Evolutionary conservation across 257 asterid species (phyloP).

Genomic region (Solanum sejunctum): DNA sequence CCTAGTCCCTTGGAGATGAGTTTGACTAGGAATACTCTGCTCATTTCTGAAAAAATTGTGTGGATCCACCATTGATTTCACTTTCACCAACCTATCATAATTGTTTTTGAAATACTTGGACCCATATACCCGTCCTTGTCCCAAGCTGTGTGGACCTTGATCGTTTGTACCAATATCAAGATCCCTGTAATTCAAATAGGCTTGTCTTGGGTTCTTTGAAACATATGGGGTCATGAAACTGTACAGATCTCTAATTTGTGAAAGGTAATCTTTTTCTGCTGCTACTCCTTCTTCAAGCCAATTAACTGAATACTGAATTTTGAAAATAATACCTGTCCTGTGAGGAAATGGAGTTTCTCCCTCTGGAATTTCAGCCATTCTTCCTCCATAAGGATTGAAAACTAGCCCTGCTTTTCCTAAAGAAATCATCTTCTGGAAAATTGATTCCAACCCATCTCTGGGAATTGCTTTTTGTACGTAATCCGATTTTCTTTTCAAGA

Average conservation of each 20-base stretch:
- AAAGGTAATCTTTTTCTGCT: constrained; percentile 2
- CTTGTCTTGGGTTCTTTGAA: constrained; percentile 25
- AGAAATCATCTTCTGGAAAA: constrained; percentile 6
- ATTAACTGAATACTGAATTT: constrained; percentile 18
- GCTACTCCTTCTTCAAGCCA: constrained; percentile 16
- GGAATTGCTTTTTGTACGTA: constrained; percentile 15
- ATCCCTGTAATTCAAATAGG: constrained; percentile 36
- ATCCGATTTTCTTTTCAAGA: constrained; percentile 26
- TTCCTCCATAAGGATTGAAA: constrained; percentile 32
- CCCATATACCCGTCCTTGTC: constrained; percentile 25
- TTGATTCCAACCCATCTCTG: background rate
- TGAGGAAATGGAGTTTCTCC: constrained; percentile 29
- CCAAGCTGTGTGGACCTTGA: background rate
- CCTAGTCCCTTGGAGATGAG: background rate
- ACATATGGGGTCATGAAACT: constrained; percentile 28
- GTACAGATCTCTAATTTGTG: background rate
- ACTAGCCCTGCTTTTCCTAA: constrained; percentile 11
- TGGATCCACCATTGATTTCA: constrained; percentile 30
- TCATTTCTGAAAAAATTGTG: constrained; percentile 32
- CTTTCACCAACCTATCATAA: constrained; percentile 27
- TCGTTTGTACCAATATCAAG: constrained; percentile 24
- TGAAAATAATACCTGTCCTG: constrained; percentile 21
- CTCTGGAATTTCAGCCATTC: constrained; percentile 9
- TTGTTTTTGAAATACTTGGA: constrained; percentile 26
- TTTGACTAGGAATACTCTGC: constrained; percentile 22